A percentile compares a stretch with the other conserved stretches of the same genome.
These are phyloP conservation scores for Fusarium sp. DNA, from an alignment of 2,329 filamentous ascomycete species.

Conservation along the genomic window DNA sequence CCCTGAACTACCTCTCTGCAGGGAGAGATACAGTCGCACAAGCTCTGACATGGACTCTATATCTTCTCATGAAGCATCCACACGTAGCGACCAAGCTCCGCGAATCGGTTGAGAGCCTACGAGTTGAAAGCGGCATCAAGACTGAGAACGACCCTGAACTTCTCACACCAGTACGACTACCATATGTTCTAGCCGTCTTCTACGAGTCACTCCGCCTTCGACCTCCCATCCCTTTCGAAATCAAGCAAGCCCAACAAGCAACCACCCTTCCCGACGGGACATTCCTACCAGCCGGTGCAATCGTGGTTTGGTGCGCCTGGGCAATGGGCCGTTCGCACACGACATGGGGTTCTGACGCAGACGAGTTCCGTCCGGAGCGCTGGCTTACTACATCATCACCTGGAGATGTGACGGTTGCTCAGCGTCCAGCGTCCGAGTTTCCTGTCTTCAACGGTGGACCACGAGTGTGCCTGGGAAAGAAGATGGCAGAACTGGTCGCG, in stretches of 20 bases:
- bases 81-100: slow-evolving; percentile 56
- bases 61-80: slow-evolving; percentile 67
- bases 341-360: slow-evolving; percentile 69
- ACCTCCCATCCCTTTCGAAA: slow-evolving; percentile 74
- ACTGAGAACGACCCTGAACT: slow-evolving; percentile 36
- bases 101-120: slow-evolving; percentile 53
- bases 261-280: slow-evolving; percentile 71
- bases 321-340: slow-evolving; percentile 69
- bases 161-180: slow-evolving; percentile 59
- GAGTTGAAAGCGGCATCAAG: background rate
- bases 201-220: slow-evolving; percentile 72
- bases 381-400: slow-evolving; percentile 59
- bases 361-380: slow-evolving; percentile 66
- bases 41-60: slow-evolving; percentile 72
- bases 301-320: slow-evolving; percentile 74
- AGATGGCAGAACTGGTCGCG: slow-evolving; percentile 72
- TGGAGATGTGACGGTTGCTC: slow-evolving; percentile 53
- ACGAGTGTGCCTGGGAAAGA: slow-evolving; percentile 71
- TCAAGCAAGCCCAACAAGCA: slow-evolving; percentile 67
- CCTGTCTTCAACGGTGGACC: slow-evolving; percentile 74
- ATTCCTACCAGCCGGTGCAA: slow-evolving; percentile 62
- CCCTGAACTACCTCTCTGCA: slow-evolving; percentile 74
- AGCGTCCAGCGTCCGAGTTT: slow-evolving; percentile 65
- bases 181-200: slow-evolving; percentile 71
- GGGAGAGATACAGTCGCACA: slow-evolving; percentile 74